These are phyloP conservation scores for Paecilomyces dactylethromorphus DNA, from an alignment of 2,329 filamentous ascomycete genomes.

Conservation along the genomic window DNA sequence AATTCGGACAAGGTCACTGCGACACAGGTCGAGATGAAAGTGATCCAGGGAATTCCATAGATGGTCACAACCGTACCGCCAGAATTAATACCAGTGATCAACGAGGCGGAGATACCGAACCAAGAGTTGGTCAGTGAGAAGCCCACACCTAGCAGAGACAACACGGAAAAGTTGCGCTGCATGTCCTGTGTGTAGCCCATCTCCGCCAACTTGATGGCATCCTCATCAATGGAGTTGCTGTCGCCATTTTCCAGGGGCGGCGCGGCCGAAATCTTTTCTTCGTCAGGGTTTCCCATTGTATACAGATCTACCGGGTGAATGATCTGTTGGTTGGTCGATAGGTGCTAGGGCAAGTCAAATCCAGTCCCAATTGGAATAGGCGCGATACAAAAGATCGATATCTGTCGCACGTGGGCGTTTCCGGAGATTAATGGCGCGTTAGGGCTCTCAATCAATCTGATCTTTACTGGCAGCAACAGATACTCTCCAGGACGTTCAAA, in stretches of 20 bases:
- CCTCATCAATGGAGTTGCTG: not conserved
- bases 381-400: not conserved
- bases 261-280: not conserved
- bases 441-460: not conserved
- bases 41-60: conserved; percentile 44
- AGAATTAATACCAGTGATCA: conserved; percentile 46
- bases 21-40: conserved; percentile 40
- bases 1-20: conserved; percentile 42
- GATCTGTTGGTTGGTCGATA: not conserved
- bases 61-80: conserved; percentile 44
- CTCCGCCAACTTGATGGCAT: conserved; percentile 2
- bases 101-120: conserved; percentile 44
- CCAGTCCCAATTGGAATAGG: not conserved
- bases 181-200: conserved; percentile 3
- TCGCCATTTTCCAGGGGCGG: not conserved
- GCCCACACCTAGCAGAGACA: conserved; percentile 44
- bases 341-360: not conserved
- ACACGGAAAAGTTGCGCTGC: conserved; percentile 18
- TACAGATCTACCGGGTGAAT: not conserved
- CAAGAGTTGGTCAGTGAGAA: conserved; percentile 48
- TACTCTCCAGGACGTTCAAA: not conserved
- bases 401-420: not conserved
- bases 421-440: not conserved
- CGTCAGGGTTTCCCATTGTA: not conserved
- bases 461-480: not conserved